phyloP scores from a whole-genome alignment of 345 rosid species.

The Brassica juncea region DNA sequence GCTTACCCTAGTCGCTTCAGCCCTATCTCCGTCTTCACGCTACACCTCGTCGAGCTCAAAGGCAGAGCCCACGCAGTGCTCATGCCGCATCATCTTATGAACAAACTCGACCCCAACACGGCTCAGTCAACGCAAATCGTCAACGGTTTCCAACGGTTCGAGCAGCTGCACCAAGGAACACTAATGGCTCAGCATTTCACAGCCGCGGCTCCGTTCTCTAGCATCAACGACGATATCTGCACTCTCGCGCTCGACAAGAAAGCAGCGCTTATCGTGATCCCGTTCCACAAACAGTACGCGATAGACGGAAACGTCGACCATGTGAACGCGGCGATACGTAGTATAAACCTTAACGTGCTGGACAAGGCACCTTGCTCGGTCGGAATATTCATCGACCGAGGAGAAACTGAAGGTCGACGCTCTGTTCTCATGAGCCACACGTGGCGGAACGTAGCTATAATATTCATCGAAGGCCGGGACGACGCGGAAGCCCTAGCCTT shows the following conservation, averaged over 20 bases:
- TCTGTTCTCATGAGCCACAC: constrained; percentile 18
- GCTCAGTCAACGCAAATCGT: constrained; percentile 40
- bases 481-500: constrained; percentile 41
- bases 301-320: constrained; percentile 44
- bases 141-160: constrained; percentile 45
- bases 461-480: constrained; percentile 45
- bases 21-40: constrained; percentile 36
- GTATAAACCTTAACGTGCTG: constrained; percentile 51
- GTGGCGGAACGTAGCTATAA: constrained; percentile 36
- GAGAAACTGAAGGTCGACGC: constrained; percentile 22
- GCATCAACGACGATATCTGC: constrained; percentile 62
- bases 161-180: constrained; percentile 40
- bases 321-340: constrained; percentile 32
- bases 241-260: constrained; percentile 58
- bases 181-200: constrained; percentile 49
- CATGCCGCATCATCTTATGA: constrained; percentile 39
- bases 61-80: constrained; percentile 41
- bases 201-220: constrained; percentile 53
- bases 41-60: constrained; percentile 43
- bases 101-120: constrained; percentile 42
- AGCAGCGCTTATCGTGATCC: constrained; percentile 48
- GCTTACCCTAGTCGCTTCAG: constrained; percentile 36
- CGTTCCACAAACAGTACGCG: constrained; percentile 54
- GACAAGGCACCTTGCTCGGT: constrained; percentile 55
- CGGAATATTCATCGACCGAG: constrained; percentile 53